phyloP scores from a whole-genome alignment of 225 moss, liverwort and hornwort genomes.

The Rhytidiadelphus loreus region DNA sequence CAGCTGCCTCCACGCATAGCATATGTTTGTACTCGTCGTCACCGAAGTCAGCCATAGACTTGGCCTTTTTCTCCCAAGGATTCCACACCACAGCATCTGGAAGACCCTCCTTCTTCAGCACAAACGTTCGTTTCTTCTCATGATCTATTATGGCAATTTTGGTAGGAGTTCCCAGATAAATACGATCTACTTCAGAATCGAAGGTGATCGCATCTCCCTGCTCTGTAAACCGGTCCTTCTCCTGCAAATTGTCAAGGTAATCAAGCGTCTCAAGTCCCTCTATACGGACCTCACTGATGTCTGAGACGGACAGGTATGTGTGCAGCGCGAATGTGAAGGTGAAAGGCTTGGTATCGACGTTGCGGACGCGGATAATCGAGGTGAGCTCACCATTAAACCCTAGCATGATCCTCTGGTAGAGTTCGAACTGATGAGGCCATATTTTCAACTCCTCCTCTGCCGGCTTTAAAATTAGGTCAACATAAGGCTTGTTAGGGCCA shows the following conservation, averaged over 20 bases:
- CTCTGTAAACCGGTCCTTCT: constrained; percentile 59
- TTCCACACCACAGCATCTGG: constrained; percentile 99
- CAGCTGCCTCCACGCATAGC: constrained; percentile 93
- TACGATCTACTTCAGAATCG: constrained; percentile 80
- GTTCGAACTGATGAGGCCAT: constrained; percentile 91
- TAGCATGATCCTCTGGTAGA: constrained; percentile 70
- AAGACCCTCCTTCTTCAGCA: constrained; percentile 84
- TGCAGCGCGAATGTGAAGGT: constrained; percentile 93
- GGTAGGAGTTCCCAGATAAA: constrained; percentile 77
- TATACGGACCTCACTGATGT: constrained; percentile 91
- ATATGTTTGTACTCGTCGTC: constrained; percentile 94
- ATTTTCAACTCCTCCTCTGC: constrained; percentile 69
- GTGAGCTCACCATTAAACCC: constrained; percentile 71
- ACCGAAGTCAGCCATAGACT: constrained; percentile 70
- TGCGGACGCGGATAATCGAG: constrained; percentile 59
- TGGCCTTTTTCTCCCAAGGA: constrained; percentile 98
- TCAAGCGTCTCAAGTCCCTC: constrained; percentile 95
- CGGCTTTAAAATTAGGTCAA: constrained; percentile 62
- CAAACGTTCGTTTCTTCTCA: constrained; percentile 83
- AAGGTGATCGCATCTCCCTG: constrained; percentile 96
- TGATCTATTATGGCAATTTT: constrained; percentile 97
- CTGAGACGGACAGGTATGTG: constrained; percentile 83
- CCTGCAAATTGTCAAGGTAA: constrained; percentile 70
- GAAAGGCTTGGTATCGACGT: constrained; percentile 68
- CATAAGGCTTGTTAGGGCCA: constrained; percentile 47